Evolutionary conservation across 148 eudicot genomes (phyloP), one percentile per base, ranked within the genome.

Genomic region (Polygonum aviculare): DNA sequence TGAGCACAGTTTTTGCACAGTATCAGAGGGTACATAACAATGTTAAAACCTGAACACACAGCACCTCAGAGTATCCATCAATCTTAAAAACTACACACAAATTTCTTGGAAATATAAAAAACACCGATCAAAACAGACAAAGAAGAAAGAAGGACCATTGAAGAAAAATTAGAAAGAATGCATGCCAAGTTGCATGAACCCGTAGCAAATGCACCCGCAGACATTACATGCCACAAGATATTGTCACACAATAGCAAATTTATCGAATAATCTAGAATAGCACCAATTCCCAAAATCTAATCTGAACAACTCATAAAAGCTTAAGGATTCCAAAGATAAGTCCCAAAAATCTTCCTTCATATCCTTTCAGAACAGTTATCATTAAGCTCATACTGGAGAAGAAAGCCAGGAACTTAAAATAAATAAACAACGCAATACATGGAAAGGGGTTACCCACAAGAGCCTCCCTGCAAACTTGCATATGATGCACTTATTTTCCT

Each of bases 401-500:
- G 50, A 50, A 21, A 54, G 26, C 39, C 1, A 38, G 39, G 26
- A 33, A 10, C 5, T 12, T 21, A 26, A 60, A 69, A 11, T 3
- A 36, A 39, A 49, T 22, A 16, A 77, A 40, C 14, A n/a, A 62
- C 18, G 38, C 21, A 26, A 18, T 5, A 75, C 22, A 47, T 21
- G 59, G 45, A 65, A 31, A 77, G 74, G 78, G 74, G 76, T 82
- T 83, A 84, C 90, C 84, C 87, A 87, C 90, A 87, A 73, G 82
- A 87, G 87, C 75, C 80, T 78, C 81, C 86, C 87, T 45, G 78
- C 69, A 51, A 47, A 82, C 75, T 79, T 82, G 89, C 89, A 87
- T 49, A 62, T 51, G 62, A 75, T 70, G 67, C 87, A 84, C 5
- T 72, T 72, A 74, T 65, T 60, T 50, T n/a, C 67, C 60, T 76